Base-by-base conservation (phyloP, 371 early-diverging fungal species). In the Rhizomucor pusillus region DNA sequence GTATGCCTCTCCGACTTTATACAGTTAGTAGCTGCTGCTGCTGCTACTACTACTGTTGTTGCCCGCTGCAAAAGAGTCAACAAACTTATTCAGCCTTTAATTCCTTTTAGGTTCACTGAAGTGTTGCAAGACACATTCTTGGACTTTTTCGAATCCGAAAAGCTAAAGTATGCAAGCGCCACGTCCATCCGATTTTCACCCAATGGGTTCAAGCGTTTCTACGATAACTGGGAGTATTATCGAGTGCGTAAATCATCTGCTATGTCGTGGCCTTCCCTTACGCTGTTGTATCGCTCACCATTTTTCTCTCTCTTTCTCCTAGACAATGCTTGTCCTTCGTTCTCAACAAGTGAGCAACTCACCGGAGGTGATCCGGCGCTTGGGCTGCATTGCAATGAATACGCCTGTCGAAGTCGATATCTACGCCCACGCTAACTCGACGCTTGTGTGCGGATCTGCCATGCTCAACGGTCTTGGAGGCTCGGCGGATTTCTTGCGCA, bases 401-500 rank as follows among this genome's bases (percentile, higher is more conserved):
- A 79, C 79, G 40, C 56, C 56, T 25, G 56, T 56, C 35, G 56
- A 56, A 48, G 56, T 56, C 20, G 56, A 56, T 23, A 79, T 79
- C 33, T 79, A 79, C 33, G 79, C 71, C 10, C 79, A 79, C 50
- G 76, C 75, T 20, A 79, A 79, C 52, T 79, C 79, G 0, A 79
- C 79, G 23, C 61, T 73, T 54, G 77, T 79, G 4, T 69, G 69
- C 41, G 79, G 79, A 24, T 74, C 75, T 34, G 76, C 66, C 45
- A 79, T 79, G 76, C 56, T 79, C 46, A 79, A 79, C 48, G 79
- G 79, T 40, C 52, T 79, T 23, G 79, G 79, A 52, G 79, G 79
- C 22, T 76, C 76, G 13, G 70, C 60, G 43, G 79, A 79, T 52
- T 78, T 67, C 54, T 62, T 79, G 44, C 73, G 79, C 54, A 79